Evolutionary conservation across 805 yeast species (phyloP).

Genomic region (Yarrowia hollandica): DNA sequence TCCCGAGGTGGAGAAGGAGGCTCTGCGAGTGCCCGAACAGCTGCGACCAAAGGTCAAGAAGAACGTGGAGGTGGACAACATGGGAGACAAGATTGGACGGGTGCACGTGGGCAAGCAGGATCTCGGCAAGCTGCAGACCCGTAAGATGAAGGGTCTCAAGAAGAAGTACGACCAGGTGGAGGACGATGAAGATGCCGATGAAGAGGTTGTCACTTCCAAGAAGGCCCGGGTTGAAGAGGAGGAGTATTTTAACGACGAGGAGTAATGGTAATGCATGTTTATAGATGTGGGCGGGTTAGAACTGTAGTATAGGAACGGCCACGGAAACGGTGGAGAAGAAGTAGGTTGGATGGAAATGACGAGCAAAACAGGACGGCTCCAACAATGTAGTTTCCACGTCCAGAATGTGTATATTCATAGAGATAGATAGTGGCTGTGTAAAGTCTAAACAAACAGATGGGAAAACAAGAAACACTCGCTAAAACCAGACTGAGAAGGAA

Average conservation of each 20-base stretch:
- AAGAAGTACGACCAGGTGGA: conserved; percentile 75
- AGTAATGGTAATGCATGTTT: no score
- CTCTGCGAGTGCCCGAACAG: conserved; percentile 75
- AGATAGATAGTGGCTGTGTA: no score
- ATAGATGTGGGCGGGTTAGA: no score
- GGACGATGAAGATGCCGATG: conserved; percentile 51
- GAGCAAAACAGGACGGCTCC: no score
- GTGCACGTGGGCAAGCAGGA: conserved; percentile 97
- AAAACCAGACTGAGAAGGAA: no score
- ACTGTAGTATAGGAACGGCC: no score
- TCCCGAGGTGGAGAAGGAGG: conserved; percentile 89
- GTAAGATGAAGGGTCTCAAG: conserved; percentile 98
- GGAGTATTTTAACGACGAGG: conserved; percentile 26
- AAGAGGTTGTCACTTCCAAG: conserved; percentile 39
- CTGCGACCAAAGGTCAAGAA: conserved; percentile 78
- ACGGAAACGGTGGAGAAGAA: no score
- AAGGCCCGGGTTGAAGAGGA: conserved; percentile 34
- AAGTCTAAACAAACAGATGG: no score
- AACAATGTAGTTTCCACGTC: no score
- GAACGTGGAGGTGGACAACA: conserved; percentile 79
- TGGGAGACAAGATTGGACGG: conserved; percentile 97
- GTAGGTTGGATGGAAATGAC: no score
- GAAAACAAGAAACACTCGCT: no score
- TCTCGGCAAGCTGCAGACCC: conserved; percentile 82
- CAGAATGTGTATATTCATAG: no score